Conservation (phyloP, 2,329 filamentous ascomycete species). For the Fusarium algeriense region DNA sequence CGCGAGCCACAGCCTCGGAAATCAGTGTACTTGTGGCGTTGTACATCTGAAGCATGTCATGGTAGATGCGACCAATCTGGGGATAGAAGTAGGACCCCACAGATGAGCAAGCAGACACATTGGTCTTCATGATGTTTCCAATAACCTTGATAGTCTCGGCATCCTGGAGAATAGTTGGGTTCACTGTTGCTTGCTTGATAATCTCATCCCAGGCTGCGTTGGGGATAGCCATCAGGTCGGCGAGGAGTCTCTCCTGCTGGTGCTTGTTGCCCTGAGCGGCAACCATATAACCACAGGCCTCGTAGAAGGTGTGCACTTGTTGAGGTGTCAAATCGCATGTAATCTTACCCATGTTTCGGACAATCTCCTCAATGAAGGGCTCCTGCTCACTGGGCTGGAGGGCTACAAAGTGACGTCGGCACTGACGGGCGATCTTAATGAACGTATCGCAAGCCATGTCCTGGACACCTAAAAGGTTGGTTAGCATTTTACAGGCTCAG, state of each 20-base stretch:
- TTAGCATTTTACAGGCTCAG: slow-evolving; percentile 41
- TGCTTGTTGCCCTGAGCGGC: slow-evolving; percentile 96
- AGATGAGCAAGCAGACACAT: slow-evolving; percentile 97
- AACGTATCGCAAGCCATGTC: slow-evolving; percentile 99
- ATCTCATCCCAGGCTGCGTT: slow-evolving; percentile 97
- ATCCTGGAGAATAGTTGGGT: slow-evolving; percentile 90
- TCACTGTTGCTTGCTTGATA: slow-evolving; percentile 85
- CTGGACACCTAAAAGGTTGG: slow-evolving; percentile 77
- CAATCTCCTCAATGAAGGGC: slow-evolving; percentile 98
- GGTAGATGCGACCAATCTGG: slow-evolving; percentile 96
- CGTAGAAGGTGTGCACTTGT: slow-evolving; percentile 98
- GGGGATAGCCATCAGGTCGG: slow-evolving; percentile 92
- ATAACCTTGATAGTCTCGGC: slow-evolving; percentile 97
- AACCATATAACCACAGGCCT: slow-evolving; percentile 99
- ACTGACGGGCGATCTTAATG: slow-evolving; percentile 99
- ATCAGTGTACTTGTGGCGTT: slow-evolving; percentile 96
- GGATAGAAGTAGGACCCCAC: slow-evolving; percentile 98
- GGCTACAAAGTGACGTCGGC: slow-evolving; percentile 95
- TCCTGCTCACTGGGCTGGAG: slow-evolving; percentile 94
- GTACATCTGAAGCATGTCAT: slow-evolving; percentile 99
- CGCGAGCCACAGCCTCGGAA: slow-evolving; percentile 87
- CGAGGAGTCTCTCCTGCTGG: slow-evolving; percentile 90
- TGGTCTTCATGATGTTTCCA: slow-evolving; percentile 99
- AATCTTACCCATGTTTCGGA: slow-evolving; percentile 94
- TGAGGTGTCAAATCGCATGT: slow-evolving; percentile 95